Percentiles rank a stretch among this genome's conserved stretches.
phyloP scores from a whole-genome alignment of 1,139 yeast genomes.

The Geotrichum histeridarum region DNA sequence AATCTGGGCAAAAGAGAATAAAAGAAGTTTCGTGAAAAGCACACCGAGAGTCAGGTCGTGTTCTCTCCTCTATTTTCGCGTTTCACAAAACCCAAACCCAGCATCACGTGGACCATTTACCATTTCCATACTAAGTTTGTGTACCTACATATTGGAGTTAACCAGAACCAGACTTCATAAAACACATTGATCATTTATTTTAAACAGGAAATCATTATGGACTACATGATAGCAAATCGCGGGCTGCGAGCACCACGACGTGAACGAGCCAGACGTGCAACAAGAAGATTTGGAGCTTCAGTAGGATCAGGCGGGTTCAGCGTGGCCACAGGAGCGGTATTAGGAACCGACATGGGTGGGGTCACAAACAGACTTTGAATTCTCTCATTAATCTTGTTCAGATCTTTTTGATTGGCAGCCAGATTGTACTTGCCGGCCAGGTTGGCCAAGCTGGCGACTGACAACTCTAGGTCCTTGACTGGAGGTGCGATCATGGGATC shows the following conservation, averaged over 20 bases:
- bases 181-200: no score
- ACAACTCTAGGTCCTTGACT: slow-evolving; percentile 21
- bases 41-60: background rate
- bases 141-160: no score
- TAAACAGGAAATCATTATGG: no score
- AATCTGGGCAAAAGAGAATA: background rate
- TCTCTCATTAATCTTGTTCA: slow-evolving; percentile 20
- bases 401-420: slow-evolving; percentile 16
- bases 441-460: slow-evolving; percentile 20
- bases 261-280: background rate
- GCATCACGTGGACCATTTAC: background rate
- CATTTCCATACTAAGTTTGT: no score
- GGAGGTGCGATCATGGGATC: slow-evolving; percentile 18
- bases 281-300: background rate
- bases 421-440: slow-evolving; percentile 19
- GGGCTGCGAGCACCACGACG: no score
- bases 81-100: background rate
- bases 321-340: background rate
- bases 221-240: no score
- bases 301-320: background rate
- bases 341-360: background rate
- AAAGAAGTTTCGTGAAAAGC: background rate
- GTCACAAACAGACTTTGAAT: slow-evolving; percentile 17
- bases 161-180: no score
- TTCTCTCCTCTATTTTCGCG: background rate